Conservation (phyloP, 2,329 filamentous ascomycete species). For the Capronia epimyces region DNA sequence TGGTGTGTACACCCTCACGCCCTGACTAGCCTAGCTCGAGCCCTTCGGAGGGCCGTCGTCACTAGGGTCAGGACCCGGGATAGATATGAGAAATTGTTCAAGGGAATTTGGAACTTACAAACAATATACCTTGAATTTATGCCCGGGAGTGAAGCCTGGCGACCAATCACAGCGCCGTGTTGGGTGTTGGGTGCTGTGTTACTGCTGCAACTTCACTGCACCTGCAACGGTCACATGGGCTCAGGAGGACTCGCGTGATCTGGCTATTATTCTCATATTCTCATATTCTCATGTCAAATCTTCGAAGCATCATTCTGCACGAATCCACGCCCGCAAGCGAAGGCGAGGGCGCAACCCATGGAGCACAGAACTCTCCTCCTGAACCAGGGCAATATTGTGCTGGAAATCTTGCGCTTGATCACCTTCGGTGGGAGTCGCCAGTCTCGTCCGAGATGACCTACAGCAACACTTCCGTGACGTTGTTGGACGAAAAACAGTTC, state of each 20-base stretch:
- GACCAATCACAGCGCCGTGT: neutral
- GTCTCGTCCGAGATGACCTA: no score
- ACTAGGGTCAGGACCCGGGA: constrained; percentile 2
- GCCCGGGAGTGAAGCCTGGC: neutral
- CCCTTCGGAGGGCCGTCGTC: neutral
- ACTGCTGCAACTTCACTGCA: constrained; percentile 1
- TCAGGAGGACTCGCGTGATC: neutral
- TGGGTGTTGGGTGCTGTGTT: no score
- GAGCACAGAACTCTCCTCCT: neutral
- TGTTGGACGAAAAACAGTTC: no score
- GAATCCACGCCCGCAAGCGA: no score
- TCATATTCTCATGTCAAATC: no score
- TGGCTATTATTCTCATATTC: neutral
- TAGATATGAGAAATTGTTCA: constrained; percentile 5
- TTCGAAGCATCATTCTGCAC: no score
- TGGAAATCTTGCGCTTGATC: no score
- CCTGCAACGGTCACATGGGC: neutral
- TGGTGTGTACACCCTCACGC: constrained; percentile 2
- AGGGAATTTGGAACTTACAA: neutral
- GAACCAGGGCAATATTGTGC: neutral
- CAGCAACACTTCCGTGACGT: no score
- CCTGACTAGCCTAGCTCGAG: constrained; percentile 1
- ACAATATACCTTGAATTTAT: neutral
- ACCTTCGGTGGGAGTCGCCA: no score
- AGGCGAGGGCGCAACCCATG: neutral